A percentile compares a stretch with the other conserved stretches of the same genome.
These are phyloP conservation scores for Apiospora saccharicola DNA, from an alignment of 2,329 filamentous ascomycete genomes.

Conservation along the genomic window DNA sequence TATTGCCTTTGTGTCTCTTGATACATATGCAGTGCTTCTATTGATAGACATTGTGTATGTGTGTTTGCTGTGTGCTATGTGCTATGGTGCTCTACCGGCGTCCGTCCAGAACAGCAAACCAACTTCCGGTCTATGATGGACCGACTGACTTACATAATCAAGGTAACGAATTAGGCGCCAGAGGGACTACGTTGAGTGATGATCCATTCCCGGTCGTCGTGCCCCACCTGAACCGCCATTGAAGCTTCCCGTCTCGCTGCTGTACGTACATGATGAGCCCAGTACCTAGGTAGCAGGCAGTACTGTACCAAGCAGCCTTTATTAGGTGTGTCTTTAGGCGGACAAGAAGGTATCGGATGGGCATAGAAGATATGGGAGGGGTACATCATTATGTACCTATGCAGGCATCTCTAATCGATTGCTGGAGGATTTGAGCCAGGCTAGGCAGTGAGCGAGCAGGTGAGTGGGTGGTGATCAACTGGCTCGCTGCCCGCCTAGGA, in stretches of 20 bases:
- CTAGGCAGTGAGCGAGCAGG: background rate
- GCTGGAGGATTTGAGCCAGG: background rate
- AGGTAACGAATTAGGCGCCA: background rate
- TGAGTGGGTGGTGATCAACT: background rate
- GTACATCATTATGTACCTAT: background rate
- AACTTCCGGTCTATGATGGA: too few species aligned
- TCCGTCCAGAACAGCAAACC: background rate
- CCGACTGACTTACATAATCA: conserved; percentile 5
- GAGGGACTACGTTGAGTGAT: conserved; percentile 14
- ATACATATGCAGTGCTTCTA: background rate
- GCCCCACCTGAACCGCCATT: conserved; percentile 9
- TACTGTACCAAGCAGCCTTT: too few species aligned
- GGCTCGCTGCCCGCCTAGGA: background rate
- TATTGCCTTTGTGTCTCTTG: background rate
- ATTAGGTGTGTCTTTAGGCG: background rate
- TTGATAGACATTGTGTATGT: background rate
- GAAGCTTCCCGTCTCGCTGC: conserved; percentile 18
- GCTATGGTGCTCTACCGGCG: background rate
- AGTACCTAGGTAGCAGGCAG: too few species aligned
- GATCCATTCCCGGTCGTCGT: background rate
- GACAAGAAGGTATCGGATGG: background rate
- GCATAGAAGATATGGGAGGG: background rate
- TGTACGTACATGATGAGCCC: too few species aligned
- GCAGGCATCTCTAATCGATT: background rate
- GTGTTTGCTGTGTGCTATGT: background rate